A percentile compares a stretch with the other conserved stretches of the same genome.
These are phyloP conservation scores for Agaricus sinodeliciosus DNA, from an alignment of 768 basidiomycete species.

Conservation along the genomic window DNA sequence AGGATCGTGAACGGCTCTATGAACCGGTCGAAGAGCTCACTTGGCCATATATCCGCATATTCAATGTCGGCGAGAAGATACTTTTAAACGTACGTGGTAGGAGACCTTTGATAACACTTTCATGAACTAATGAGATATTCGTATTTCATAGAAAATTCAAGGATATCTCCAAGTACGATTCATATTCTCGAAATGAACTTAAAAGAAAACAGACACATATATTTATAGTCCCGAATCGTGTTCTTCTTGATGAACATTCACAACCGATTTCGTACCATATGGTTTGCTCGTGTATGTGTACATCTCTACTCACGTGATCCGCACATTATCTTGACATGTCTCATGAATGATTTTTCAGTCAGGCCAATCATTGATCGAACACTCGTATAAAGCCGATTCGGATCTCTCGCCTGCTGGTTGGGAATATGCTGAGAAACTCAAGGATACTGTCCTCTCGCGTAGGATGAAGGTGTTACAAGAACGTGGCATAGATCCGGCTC, in stretches of 20 bases:
- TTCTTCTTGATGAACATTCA: constrained; percentile 99
- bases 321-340: neutral
- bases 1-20: constrained; percentile 81
- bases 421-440: constrained; percentile 89
- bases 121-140: neutral
- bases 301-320: neutral
- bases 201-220: neutral
- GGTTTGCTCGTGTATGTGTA: constrained; percentile 81
- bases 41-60: constrained; percentile 91
- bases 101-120: neutral
- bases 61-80: constrained; percentile 96
- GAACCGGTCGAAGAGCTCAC: constrained; percentile 87
- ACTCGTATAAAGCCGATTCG: constrained; percentile 97
- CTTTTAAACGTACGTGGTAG: constrained; percentile 71
- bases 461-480: constrained; percentile 72
- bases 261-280: constrained; percentile 87
- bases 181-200: neutral
- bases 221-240: constrained; percentile 78
- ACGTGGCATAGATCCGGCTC: constrained; percentile 54
- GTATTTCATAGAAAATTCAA: constrained; percentile 55
- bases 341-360: constrained; percentile 47
- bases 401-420: constrained; percentile 93
- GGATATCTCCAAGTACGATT: constrained; percentile 74
- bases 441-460: constrained; percentile 84
- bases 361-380: constrained; percentile 97